Conservation (phyloP, 768 basidiomycete species). For the Trametes cinnabarina region DNA sequence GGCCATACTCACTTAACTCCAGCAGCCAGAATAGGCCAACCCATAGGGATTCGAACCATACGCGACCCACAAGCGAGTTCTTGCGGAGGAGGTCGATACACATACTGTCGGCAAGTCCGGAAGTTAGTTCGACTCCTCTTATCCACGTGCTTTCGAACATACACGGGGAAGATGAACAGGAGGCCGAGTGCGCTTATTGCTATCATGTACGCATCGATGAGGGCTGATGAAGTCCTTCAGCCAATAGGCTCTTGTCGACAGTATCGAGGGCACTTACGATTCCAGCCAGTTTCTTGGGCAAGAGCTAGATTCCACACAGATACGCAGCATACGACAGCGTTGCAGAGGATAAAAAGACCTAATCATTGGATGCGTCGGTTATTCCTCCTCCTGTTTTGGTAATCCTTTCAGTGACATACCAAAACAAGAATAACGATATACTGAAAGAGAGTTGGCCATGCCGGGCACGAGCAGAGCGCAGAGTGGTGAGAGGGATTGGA, state of each 20-base stretch:
- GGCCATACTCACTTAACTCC: slow-evolving; percentile 51
- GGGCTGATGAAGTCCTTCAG: slow-evolving; percentile 29
- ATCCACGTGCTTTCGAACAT: too few species aligned
- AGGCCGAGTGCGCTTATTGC: slow-evolving; percentile 60
- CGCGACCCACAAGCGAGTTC: slow-evolving; percentile 51
- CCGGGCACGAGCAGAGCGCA: slow-evolving; percentile 24
- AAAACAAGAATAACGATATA: slow-evolving; percentile 59
- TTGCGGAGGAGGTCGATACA: slow-evolving; percentile 57
- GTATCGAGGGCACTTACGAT: slow-evolving; percentile 36
- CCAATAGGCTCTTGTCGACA: background rate
- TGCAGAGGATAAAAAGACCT: slow-evolving; percentile 65
- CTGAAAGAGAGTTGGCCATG: slow-evolving; percentile 48
- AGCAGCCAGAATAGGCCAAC: slow-evolving; percentile 53
- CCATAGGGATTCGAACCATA: slow-evolving; percentile 75
- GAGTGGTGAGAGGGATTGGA: slow-evolving; percentile 25
- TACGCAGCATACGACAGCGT: slow-evolving; percentile 60
- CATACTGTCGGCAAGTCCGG: slow-evolving; percentile 37
- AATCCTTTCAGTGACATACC: slow-evolving; percentile 39
- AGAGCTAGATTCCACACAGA: slow-evolving; percentile 70
- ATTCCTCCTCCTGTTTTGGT: background rate
- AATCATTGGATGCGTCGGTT: slow-evolving; percentile 2
- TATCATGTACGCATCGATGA: slow-evolving; percentile 58
- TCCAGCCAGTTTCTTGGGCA: slow-evolving; percentile 33
- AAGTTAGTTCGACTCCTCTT: too few species aligned
- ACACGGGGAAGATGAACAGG: slow-evolving; percentile 58